Percentiles rank a stretch among this genome's conserved stretches.
phyloP scores from a whole-genome alignment of 225 moss, liverwort and hornwort species.

The Lunularia cruciata region DNA sequence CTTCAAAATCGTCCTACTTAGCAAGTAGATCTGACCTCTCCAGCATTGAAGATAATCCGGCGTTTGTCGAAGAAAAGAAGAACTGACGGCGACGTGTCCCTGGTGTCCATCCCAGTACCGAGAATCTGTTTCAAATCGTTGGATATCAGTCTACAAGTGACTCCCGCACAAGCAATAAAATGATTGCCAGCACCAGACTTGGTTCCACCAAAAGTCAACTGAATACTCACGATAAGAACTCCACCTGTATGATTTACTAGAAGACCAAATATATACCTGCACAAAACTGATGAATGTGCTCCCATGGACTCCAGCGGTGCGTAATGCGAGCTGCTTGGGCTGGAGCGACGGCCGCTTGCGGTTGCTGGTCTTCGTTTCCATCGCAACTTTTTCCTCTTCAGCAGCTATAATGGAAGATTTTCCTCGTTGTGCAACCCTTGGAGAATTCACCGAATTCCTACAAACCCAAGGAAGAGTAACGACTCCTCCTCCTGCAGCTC shows the following conservation, averaged over 20 bases:
- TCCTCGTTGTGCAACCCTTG: slow-evolving; percentile 22
- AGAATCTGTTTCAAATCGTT: slow-evolving; percentile 60
- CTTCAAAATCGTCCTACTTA: neutral
- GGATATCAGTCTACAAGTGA: no score
- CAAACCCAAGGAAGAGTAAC: slow-evolving; percentile 33
- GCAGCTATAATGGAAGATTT: slow-evolving; percentile 25
- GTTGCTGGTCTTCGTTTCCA: slow-evolving; percentile 52
- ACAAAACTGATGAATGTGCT: slow-evolving; percentile 90
- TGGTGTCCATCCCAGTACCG: slow-evolving; percentile 99
- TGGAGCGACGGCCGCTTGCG: slow-evolving; percentile 40
- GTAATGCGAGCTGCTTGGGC: slow-evolving; percentile 74
- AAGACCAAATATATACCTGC: slow-evolving; percentile 50
- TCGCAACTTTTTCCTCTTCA: slow-evolving; percentile 31
- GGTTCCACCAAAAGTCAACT: neutral
- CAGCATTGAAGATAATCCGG: slow-evolving; percentile 93
- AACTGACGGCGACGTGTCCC: slow-evolving; percentile 88
- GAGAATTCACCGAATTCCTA: slow-evolving; percentile 24
- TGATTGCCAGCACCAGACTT: no score
- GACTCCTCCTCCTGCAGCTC: neutral
- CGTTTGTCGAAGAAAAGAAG: slow-evolving; percentile 99
- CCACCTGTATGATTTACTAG: no score
- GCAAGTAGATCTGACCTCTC: slow-evolving; percentile 65
- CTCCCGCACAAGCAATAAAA: no score
- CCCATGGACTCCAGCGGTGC: slow-evolving; percentile 62
- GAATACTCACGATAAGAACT: no score